Conservation (phyloP, 1,284 basidiomycete species). For the Ustilago trichophora region DNA sequence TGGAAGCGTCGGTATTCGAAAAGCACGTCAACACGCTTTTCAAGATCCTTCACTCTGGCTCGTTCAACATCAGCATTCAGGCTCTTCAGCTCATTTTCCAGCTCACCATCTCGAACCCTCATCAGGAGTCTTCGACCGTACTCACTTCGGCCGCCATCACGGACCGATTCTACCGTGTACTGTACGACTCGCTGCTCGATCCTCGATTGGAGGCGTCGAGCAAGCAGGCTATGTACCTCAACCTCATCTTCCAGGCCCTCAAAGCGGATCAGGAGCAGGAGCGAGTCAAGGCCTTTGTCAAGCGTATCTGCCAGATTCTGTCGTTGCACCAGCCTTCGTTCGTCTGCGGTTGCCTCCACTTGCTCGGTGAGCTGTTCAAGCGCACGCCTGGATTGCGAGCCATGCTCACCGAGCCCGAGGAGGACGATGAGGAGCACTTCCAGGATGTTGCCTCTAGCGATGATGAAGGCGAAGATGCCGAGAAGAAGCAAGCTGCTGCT, state of each 20-base stretch:
- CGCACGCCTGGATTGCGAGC: constrained; percentile 76
- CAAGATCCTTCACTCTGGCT: constrained; percentile 87
- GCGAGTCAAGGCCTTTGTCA: constrained; percentile 83
- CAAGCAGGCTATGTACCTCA: constrained; percentile 98
- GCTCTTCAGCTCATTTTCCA: constrained; percentile 91
- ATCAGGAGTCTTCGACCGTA: constrained; percentile 28
- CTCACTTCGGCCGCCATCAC: constrained; percentile 66
- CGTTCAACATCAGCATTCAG: constrained; percentile 95
- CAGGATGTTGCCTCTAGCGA: constrained; percentile 67
- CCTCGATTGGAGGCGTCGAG: constrained; percentile 81
- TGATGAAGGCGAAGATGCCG: constrained; percentile 39
- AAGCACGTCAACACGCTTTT: constrained; percentile 93
- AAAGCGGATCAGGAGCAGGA: constrained; percentile 78
- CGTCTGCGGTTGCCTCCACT: constrained; percentile 82
- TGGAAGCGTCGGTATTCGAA: constrained; percentile 75
- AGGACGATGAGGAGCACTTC: constrained; percentile 70
- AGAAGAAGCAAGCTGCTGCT: constrained; percentile 11
- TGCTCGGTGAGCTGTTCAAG: constrained; percentile 75
- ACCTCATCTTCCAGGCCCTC: constrained; percentile 90
- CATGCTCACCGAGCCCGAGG: constrained; percentile 72
- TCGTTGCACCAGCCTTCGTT: constrained; percentile 83
- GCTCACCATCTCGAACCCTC: constrained; percentile 68
- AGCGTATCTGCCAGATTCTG: constrained; percentile 86
- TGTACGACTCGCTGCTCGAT: constrained; percentile 90
- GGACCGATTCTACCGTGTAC: constrained; percentile 83